Base-by-base conservation (phyloP, 192 early-diverging fungal species). In the Podochytrium sp. region DNA sequence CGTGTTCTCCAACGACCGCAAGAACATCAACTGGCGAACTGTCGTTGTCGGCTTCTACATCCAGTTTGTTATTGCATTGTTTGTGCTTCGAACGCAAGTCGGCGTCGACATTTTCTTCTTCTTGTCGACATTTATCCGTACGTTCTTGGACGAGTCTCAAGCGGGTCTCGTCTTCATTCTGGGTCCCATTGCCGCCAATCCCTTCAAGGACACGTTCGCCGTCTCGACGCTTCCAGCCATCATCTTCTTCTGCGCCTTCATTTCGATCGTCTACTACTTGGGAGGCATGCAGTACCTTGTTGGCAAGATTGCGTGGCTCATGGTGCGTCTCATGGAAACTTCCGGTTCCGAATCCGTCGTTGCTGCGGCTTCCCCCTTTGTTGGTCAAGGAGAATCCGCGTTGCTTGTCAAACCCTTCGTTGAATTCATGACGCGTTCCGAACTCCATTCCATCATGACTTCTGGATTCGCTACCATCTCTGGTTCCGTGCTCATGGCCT, bases 391-490 rank as follows among this genome's bases (percentile, higher is more conserved):
- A 70, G 95, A 96, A 80, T 92, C 90, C 56, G 92, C 89, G 34
- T 79, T 96, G 58, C 80, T 96, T 65, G 88, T 95, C 35, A 87
- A 86, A 50, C 93, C 93, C 61, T 95, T 92, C 72, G 68, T 96
- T 12, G 86, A 89, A 67, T 88, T 90, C 74, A 91, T 94, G 89
- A 96, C 95, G 47, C 83, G 76, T 10, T 90, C 93, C 5, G 95
- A 96, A 81, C 79, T 96, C 56, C 93, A 95, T 80, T 87, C 93
- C 35, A 87, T 91, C 81, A 91, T 96, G 91, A 86, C 88, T 10
- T 93, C 92, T 56, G 95, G 95, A 70, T 96, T 96, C 79, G 90
- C 95, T 47, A 96, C 95, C 59, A 91, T 96, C 71, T 89, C 93
- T 53, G 78, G 39, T 43, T 94, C 95, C 1, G 90, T 91, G 7